These are phyloP conservation scores for Fusarium secorum DNA, from an alignment of 2,329 filamentous ascomycete genomes.

Conservation along the genomic window DNA sequence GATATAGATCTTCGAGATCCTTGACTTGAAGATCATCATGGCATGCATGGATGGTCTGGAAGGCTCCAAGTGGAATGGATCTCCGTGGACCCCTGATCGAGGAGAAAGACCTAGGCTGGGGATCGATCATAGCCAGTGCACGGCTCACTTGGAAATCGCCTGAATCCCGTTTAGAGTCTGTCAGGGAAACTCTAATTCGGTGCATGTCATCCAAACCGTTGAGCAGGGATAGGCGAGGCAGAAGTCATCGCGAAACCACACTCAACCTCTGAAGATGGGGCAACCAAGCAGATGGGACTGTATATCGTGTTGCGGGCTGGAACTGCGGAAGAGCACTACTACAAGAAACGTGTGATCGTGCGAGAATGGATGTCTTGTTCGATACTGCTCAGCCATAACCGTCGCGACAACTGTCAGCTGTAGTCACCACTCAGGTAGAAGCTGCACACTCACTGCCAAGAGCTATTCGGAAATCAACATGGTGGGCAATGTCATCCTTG, in stretches of 20 bases:
- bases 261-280: background rate
- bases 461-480: slow-evolving; percentile 8
- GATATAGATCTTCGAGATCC: slow-evolving; percentile 54
- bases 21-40: slow-evolving; percentile 47
- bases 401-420: background rate
- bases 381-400: slow-evolving; percentile 53
- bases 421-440: background rate
- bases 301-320: background rate
- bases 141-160: background rate
- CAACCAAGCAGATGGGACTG: background rate
- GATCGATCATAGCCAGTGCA: background rate
- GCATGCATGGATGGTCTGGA: slow-evolving; percentile 49
- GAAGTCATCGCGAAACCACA: background rate
- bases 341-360: background rate
- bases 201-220: background rate
- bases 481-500: slow-evolving; percentile 37
- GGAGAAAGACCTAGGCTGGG: slow-evolving; percentile 58
- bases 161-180: background rate
- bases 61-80: slow-evolving; percentile 45
- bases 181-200: slow-evolving; percentile 5
- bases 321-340: background rate
- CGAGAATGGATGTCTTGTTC: background rate
- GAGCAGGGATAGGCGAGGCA: background rate
- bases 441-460: slow-evolving; percentile 8
- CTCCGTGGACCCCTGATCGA: slow-evolving; percentile 35